Conservation (phyloP, 805 yeast species). For the Saturnispora silvae region DNA sequence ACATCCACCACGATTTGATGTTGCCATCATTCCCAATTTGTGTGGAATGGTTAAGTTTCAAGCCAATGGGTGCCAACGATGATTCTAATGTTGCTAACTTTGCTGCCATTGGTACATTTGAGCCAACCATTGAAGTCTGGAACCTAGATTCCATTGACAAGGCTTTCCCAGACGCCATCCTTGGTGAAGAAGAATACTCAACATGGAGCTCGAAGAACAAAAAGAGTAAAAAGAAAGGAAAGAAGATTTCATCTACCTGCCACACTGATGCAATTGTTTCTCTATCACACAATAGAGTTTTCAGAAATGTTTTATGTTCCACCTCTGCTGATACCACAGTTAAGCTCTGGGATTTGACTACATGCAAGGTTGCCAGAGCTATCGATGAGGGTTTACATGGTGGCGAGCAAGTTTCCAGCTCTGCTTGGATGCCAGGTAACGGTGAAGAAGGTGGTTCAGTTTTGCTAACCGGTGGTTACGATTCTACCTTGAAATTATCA, state of each 20-base stretch:
- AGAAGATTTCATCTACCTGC: conserved; percentile 40
- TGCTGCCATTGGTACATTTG: conserved; percentile 95
- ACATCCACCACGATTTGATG: conserved; percentile 95
- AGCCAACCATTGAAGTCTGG: conserved; percentile 96
- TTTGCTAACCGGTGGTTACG: conserved; percentile 88
- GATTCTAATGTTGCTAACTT: conserved; percentile 61
- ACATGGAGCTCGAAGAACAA: conserved; percentile 14
- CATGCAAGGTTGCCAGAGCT: conserved; percentile 69
- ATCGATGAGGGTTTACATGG: conserved; percentile 52
- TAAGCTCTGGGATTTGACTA: conserved; percentile 85
- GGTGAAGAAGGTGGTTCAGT: conserved; percentile 43
- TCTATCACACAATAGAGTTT: conserved; percentile 67
- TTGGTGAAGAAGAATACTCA: conserved; percentile 59
- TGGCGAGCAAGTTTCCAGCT: conserved; percentile 72
- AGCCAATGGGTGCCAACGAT: conserved; percentile 40
- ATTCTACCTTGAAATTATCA: conserved; percentile 65
- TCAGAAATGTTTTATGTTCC: conserved; percentile 80
- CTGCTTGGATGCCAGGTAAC: conserved; percentile 68
- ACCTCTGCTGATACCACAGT: conserved; percentile 94
- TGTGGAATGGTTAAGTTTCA: conserved; percentile 86
- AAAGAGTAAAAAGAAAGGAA: conserved; percentile 34
- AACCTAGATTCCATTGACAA: conserved; percentile 86
- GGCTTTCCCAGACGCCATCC: conserved; percentile 86
- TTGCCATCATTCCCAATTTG: conserved; percentile 94
- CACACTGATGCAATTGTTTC: conserved; percentile 94